A percentile compares a stretch with the other conserved stretches of the same genome.
phyloP scores from a whole-genome alignment of 371 early-diverging fungal genomes.

The Circinella minor region DNA sequence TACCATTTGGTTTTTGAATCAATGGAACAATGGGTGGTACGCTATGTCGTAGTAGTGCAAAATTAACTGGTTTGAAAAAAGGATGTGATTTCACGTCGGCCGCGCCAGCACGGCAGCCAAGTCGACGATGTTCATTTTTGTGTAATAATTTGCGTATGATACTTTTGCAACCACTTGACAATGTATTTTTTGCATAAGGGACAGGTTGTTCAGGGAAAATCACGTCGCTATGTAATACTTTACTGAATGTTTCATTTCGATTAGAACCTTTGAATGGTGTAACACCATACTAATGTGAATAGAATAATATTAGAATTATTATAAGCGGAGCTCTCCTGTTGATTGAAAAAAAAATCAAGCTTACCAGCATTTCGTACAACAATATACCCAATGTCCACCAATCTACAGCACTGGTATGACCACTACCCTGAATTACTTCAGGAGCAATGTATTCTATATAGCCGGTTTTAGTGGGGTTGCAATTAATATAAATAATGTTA shows the following conservation, averaged over 20 bases:
- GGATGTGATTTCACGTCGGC: slow-evolving; percentile 93
- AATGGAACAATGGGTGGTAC: slow-evolving; percentile 92
- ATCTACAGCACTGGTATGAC: slow-evolving; percentile 95
- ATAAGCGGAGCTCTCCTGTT: not conserved
- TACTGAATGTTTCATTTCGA: slow-evolving; percentile 80
- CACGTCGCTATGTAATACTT: slow-evolving; percentile 15
- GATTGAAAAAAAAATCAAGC: slow-evolving; percentile 11
- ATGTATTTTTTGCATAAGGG: slow-evolving; percentile 25
- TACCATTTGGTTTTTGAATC: slow-evolving; percentile 55
- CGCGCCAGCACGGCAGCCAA: slow-evolving; percentile 91
- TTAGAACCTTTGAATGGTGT: slow-evolving; percentile 94
- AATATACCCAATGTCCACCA: slow-evolving; percentile 99
- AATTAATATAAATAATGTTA: slow-evolving; percentile 73
- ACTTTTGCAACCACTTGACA: slow-evolving; percentile 66
- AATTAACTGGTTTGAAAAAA: slow-evolving; percentile 92
- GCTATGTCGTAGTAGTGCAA: slow-evolving; percentile 88
- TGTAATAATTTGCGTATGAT: slow-evolving; percentile 83
- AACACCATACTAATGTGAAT: slow-evolving; percentile 60
- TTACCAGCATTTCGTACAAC: slow-evolving; percentile 94
- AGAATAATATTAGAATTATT: not conserved
- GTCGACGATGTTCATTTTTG: slow-evolving; percentile 85
- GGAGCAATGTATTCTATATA: slow-evolving; percentile 91
- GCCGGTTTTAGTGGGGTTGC: slow-evolving; percentile 78
- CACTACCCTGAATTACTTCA: slow-evolving; percentile 88
- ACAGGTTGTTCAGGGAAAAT: slow-evolving; percentile 46